Percentiles rank a stretch among this genome's conserved stretches.
Evolutionary conservation across 108 stramenopile species (phyloP).

Genomic region (Pelagomonas calceolata): DNA sequence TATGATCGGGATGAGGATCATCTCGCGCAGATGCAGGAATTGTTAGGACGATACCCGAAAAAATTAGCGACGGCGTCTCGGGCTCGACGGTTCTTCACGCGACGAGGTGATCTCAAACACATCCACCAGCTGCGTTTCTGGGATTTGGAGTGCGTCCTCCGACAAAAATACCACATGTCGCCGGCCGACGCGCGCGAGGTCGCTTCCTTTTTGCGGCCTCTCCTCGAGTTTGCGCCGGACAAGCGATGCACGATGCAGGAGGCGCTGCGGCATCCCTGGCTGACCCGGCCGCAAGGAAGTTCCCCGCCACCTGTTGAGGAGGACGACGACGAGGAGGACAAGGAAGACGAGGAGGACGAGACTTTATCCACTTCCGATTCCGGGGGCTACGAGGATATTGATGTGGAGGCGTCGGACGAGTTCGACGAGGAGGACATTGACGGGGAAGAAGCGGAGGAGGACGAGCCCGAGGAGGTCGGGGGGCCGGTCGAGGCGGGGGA

Average conservation of each 20-base stretch:
- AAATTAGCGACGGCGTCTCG: constrained; percentile 24
- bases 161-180: constrained; percentile 76
- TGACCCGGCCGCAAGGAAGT: constrained; percentile 18
- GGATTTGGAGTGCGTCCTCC: constrained; percentile 82
- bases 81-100: constrained; percentile 50
- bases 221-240: constrained; percentile 73
- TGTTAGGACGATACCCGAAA: constrained; percentile 89
- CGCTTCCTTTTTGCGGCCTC: constrained; percentile 66
- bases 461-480: too few species aligned
- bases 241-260: constrained; percentile 66
- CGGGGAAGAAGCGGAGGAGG: not conserved
- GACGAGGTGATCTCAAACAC: constrained; percentile 86
- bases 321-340: too few species aligned
- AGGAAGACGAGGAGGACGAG: too few species aligned
- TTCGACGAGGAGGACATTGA: too few species aligned
- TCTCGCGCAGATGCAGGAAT: constrained; percentile 93
- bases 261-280: constrained; percentile 67
- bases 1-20: constrained; percentile 97
- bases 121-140: constrained; percentile 94
- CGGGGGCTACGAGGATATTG: too few species aligned
- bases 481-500: too few species aligned
- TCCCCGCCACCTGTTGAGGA: too few species aligned
- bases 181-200: constrained; percentile 65
- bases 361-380: too few species aligned
- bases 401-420: too few species aligned